Percentiles rank a stretch among this genome's conserved stretches.
These are phyloP conservation scores for Fraxinus angustifolia DNA, from an alignment of 305 asterid species.

Conservation along the genomic window DNA sequence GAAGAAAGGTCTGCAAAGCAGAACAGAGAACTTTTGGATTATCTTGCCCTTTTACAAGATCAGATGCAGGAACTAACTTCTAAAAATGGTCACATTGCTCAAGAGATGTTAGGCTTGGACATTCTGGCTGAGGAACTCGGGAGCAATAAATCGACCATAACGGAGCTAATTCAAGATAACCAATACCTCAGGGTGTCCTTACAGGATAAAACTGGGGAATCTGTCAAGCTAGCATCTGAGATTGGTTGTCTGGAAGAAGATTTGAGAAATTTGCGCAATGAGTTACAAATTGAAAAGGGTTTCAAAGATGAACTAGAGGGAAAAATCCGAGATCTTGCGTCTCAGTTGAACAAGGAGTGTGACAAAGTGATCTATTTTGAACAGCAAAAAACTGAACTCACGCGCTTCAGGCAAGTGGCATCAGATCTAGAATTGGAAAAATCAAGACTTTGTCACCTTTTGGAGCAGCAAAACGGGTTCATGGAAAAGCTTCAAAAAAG, in stretches of 20 bases:
- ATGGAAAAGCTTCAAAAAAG: constrained; percentile 46
- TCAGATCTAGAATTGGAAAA: constrained; percentile 62
- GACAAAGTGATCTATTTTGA: constrained; percentile 37
- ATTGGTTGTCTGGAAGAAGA: constrained; percentile 46
- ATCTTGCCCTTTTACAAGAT: constrained; percentile 57
- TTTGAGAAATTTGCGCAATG: constrained; percentile 44
- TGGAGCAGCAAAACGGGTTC: constrained; percentile 42
- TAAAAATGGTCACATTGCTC: constrained; percentile 50
- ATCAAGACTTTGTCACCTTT: constrained; percentile 44
- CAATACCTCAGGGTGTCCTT: constrained; percentile 47
- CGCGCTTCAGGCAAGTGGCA: constrained; percentile 44
- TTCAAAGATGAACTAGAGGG: constrained; percentile 52
- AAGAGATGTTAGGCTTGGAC: constrained; percentile 52
- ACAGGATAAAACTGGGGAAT: constrained; percentile 51
- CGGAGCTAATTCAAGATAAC: constrained; percentile 53
- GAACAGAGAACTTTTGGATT: constrained; percentile 56
- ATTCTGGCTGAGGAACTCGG: constrained; percentile 56
- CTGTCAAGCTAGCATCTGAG: constrained; percentile 52
- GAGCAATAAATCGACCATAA: constrained; percentile 41
- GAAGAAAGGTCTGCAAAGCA: constrained; percentile 52
- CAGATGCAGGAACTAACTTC: constrained; percentile 63
- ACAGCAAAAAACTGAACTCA: constrained; percentile 52
- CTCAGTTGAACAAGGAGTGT: constrained; percentile 34
- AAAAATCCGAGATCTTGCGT: constrained; percentile 51
- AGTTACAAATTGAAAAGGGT: constrained; percentile 46